Conservation (phyloP, 2,329 filamentous ascomycete species). For the Microdochium paspali region DNA sequence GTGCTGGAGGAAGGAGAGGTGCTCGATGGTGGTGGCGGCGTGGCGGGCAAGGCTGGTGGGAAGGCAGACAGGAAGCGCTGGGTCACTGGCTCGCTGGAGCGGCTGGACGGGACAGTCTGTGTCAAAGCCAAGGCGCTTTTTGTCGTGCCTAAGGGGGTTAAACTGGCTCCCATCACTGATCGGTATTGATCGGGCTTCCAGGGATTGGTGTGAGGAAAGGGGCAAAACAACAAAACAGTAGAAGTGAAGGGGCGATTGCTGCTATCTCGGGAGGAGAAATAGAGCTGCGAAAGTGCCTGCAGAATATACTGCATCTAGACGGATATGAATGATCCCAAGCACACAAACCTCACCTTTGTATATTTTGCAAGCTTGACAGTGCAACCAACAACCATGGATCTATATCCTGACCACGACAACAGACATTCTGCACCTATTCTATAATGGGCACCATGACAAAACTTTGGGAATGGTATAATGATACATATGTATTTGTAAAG, state of each 20-base stretch:
- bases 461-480: too few species aligned
- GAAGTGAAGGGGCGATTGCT: not conserved
- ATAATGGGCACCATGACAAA: too few species aligned
- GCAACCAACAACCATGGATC: too few species aligned
- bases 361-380: too few species aligned
- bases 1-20: slow-evolving; percentile 10
- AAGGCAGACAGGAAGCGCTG: slow-evolving; percentile 39
- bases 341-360: too few species aligned
- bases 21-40: slow-evolving; percentile 10
- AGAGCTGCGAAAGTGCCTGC: not conserved
- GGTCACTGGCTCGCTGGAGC: slow-evolving; percentile 44
- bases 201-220: not conserved
- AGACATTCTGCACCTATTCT: too few species aligned
- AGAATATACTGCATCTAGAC: too few species aligned
- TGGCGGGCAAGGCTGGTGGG: slow-evolving; percentile 8
- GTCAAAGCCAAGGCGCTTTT: slow-evolving; percentile 51
- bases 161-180: slow-evolving; percentile 26
- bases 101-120: slow-evolving; percentile 41
- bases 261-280: not conserved
- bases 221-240: not conserved
- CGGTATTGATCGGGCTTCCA: slow-evolving; percentile 22
- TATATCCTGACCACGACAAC: too few species aligned
- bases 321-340: too few species aligned
- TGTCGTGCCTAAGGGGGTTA: slow-evolving; percentile 43
- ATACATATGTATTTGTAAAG: too few species aligned